These are phyloP conservation scores for Pelargonium cotyledonis DNA, from an alignment of 441 rosid species.

Conservation along the genomic window DNA sequence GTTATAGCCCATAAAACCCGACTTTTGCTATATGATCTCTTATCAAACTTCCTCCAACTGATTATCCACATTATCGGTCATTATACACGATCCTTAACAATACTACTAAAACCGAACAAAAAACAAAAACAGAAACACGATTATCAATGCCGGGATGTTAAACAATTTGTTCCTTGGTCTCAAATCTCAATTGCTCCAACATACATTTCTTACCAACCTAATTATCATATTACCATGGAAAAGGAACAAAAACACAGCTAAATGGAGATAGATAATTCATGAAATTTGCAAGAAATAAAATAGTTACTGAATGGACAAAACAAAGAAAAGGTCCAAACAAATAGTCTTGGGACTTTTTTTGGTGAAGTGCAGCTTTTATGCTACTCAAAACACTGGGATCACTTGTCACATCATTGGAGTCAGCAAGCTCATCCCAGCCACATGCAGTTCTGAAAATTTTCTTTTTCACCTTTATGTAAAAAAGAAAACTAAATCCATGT, in stretches of 20 bases:
- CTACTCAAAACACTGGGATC: constrained; percentile 17
- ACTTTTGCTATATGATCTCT: constrained; percentile 7
- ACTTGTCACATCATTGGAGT: constrained; percentile 37
- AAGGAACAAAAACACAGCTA: neutral
- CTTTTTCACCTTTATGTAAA: neutral
- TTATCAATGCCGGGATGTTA: neutral
- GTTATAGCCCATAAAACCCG: constrained; percentile 26
- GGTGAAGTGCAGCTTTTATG: constrained; percentile 20
- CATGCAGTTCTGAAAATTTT: constrained; percentile 19
- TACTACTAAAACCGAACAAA: constrained; percentile 14
- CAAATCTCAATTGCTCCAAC: neutral
- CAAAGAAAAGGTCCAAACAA: constrained; percentile 15
- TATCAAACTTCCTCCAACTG: constrained; percentile 15
- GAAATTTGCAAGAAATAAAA: constrained; percentile 10
- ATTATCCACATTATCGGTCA: constrained; percentile 7
- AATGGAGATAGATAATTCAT: neutral
- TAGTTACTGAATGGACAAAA: neutral
- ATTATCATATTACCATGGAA: neutral
- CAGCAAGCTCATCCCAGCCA: constrained; percentile 31
- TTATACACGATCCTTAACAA: neutral
- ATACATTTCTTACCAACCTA: constrained; percentile 2
- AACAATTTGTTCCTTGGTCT: neutral
- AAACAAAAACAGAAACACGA: constrained; percentile 6
- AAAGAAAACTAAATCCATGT: constrained; percentile 5
- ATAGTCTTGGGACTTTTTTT: constrained; percentile 12